Percentiles rank a stretch among this genome's conserved stretches.
Evolutionary conservation across 176 grass and related monocot species (phyloP).

Genomic region (Melocanna baccifera): DNA sequence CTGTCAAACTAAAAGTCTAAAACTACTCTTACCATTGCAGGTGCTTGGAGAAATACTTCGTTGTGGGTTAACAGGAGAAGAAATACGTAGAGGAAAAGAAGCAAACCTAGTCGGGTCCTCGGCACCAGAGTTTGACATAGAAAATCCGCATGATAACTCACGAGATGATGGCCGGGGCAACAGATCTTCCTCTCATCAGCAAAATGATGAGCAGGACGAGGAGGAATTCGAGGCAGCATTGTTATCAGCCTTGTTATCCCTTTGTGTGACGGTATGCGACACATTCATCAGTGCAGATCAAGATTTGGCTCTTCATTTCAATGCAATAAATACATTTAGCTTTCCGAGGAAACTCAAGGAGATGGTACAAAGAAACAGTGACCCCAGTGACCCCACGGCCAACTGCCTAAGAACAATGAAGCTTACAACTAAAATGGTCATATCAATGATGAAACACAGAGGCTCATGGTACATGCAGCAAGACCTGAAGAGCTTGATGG

Average conservation of each 20-base stretch:
- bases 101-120: background rate
- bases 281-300: background rate
- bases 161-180: background rate
- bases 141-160: background rate
- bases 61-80: background rate
- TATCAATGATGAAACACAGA: background rate
- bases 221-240: background rate
- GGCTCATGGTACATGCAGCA: background rate
- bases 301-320: background rate
- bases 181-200: too few relatives aligned
- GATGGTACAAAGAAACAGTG: too few relatives aligned
- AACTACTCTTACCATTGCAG: background rate
- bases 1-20: background rate
- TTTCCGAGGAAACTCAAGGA: background rate
- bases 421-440: background rate
- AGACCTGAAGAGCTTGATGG: background rate
- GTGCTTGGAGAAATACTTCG: background rate
- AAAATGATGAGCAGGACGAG: background rate
- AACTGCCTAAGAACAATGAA: background rate
- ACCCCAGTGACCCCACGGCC: fast-evolving
- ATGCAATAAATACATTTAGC: background rate
- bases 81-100: background rate
- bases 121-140: background rate
- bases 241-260: fast-evolving
- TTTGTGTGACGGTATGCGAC: background rate